A percentile compares a stretch with the other conserved stretches of the same genome.
Conservation (phyloP, 2,329 filamentous ascomycete species). For the Juglanconis oblonga region DNA sequence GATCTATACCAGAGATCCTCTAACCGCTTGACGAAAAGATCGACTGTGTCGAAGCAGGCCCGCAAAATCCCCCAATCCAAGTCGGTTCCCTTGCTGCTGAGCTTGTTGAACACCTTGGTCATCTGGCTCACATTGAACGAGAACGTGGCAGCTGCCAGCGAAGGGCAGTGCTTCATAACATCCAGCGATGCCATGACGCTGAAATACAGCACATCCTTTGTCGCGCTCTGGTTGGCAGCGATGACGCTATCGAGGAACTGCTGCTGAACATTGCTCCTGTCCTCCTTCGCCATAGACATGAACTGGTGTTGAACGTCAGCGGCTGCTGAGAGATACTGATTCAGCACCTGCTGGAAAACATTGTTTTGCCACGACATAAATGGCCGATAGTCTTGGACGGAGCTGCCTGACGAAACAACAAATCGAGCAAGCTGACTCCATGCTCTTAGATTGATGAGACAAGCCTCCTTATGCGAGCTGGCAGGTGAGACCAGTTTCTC, state of each 20-base stretch:
- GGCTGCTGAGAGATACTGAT: conserved; percentile 56
- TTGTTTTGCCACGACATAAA: conserved; percentile 56
- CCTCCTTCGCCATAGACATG: conserved; percentile 44
- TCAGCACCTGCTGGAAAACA: conserved; percentile 55
- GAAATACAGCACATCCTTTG: conserved; percentile 50
- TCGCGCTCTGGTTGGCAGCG: conserved; percentile 48
- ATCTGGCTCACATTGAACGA: conserved; percentile 50
- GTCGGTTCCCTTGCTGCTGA: conserved; percentile 39
- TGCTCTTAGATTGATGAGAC: conserved; percentile 59
- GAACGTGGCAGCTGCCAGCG: conserved; percentile 46
- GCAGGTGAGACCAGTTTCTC: conserved; percentile 58
- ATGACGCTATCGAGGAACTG: conserved; percentile 49
- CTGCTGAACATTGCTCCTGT: conserved; percentile 39
- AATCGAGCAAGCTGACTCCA: conserved; percentile 63
- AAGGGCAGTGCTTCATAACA: conserved; percentile 44
- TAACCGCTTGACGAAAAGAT: conserved; percentile 44
- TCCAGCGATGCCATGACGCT: conserved; percentile 49
- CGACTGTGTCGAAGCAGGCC: conserved; percentile 43
- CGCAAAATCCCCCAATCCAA: conserved; percentile 49
- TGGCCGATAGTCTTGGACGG: conserved; percentile 40
- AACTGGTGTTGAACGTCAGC: conserved; percentile 56
- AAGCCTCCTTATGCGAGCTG: conserved; percentile 64
- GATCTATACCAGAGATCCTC: conserved; percentile 37
- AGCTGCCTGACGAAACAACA: conserved; percentile 45
- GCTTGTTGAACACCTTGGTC: conserved; percentile 48